phyloP scores from a whole-genome alignment of 371 early-diverging fungal genomes.

The Capillidium heterosporum region DNA sequence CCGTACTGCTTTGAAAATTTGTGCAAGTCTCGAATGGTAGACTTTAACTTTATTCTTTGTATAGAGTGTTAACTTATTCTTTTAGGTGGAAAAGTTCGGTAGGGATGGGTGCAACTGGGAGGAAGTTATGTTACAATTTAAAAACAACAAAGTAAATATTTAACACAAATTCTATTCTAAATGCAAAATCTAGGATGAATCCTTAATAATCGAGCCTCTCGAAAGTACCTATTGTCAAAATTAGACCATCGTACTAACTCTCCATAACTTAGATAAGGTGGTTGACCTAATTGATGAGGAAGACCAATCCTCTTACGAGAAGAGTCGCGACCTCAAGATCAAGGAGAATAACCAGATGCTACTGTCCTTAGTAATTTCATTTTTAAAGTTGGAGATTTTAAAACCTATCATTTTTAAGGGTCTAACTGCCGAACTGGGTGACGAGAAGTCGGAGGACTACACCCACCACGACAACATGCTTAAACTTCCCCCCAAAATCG shows the following conservation, averaged over 20 bases:
- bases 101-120: slow-evolving; percentile 48
- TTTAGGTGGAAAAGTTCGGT: slow-evolving; percentile 48
- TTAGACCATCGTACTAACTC: not conserved
- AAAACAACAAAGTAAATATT: not conserved
- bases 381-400: not conserved
- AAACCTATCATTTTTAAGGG: slow-evolving; percentile 26
- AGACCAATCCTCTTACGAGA: slow-evolving; percentile 33
- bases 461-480: slow-evolving; percentile 47
- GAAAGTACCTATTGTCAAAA: not conserved
- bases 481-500: slow-evolving; percentile 13
- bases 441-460: slow-evolving; percentile 43
- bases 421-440: slow-evolving; percentile 57
- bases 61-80: not conserved
- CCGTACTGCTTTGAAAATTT: slow-evolving; percentile 32
- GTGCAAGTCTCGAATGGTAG: slow-evolving; percentile 61
- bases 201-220: not conserved
- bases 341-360: slow-evolving; percentile 42
- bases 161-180: not conserved
- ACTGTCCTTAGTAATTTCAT: slow-evolving; percentile 26
- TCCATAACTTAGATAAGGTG: not conserved
- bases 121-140: slow-evolving; percentile 25
- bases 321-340: slow-evolving; percentile 34
- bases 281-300: not conserved
- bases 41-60: no score
- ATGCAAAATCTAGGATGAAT: not conserved